Evolutionary conservation across 2,329 filamentous ascomycete genomes (phyloP).

Genomic region (Tetracladium maxilliforme): DNA sequence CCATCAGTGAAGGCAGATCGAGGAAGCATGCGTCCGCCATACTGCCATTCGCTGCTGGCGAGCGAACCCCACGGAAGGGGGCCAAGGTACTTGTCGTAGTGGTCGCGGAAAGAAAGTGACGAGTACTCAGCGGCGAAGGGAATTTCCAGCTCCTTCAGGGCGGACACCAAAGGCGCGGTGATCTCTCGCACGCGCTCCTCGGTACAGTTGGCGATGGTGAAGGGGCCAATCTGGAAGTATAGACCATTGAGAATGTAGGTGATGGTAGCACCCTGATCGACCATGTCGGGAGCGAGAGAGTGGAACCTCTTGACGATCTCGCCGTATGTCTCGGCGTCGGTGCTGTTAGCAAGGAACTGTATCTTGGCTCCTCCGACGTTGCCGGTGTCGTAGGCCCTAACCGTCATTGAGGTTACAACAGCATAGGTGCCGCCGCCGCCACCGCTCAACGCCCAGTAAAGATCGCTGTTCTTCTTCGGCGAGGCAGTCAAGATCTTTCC

Average conservation of each 20-base stretch:
- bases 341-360: too few species aligned
- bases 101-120: conserved; percentile 11
- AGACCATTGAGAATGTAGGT: conserved; percentile 31
- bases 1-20: conserved; percentile 14
- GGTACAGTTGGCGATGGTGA: conserved; percentile 31
- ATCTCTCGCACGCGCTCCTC: conserved; percentile 23
- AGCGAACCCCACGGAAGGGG: conserved; percentile 13
- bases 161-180: conserved; percentile 26
- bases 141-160: conserved; percentile 20
- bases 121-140: conserved; percentile 11
- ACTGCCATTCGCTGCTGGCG: too few species aligned
- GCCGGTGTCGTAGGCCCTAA: too few species aligned
- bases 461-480: conserved; percentile 31
- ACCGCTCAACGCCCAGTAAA: conserved; percentile 48
- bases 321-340: too few species aligned
- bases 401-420: conserved; percentile 37
- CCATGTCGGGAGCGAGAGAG: conserved; percentile 10
- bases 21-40: conserved; percentile 27
- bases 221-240: conserved; percentile 28
- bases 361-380: too few species aligned
- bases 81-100: conserved; percentile 14
- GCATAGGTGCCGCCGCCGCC: conserved; percentile 44
- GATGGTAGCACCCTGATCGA: conserved; percentile 11
- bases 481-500: conserved; percentile 32
- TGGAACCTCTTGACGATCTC: conserved; percentile 10